Evolutionary conservation across 2,329 filamentous ascomycete genomes (phyloP), one percentile per base, ranked within the genome.

Genomic region (Fusarium incarnatum): DNA sequence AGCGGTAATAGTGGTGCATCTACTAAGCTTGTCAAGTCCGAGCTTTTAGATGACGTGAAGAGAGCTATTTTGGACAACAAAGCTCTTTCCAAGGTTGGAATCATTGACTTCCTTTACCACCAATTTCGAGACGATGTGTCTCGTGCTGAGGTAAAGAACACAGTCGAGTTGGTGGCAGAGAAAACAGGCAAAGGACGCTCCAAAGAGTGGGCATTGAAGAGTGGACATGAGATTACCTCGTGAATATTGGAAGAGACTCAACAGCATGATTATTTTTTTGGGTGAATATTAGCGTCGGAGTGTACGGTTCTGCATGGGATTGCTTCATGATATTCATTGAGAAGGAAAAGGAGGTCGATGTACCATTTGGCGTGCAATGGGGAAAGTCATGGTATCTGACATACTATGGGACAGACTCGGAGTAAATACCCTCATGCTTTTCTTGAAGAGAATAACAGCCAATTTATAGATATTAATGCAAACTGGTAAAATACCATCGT

Each of bases 11-110:
- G 64, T 7, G 73, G 69, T 18, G 56, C 66, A 5, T 68, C 64
- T 16, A 22, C 41, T 4, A 81, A 79, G 56, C 61, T 81, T 15
- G 79, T 81, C 47, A 80, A 81, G 64, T 68, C 77, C 7, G 81
- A 83, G 64, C 73, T 83, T 20, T 65, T 83, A 63, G 77, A 81
- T 56, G 80, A 81, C 30, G 75, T 83, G 54, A 83, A 83, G 71
- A 76, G 78, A 59, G 78, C 80, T 11, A 82, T 84, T 32, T 72
- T 83, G 22, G 75, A 79, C 41, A 81, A 83, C 68, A 79, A 79
- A 48, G 75, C 77, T 11, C 68, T 83, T 12, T 81, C 80, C 50
- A 83, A 83, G 52, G 75, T 79, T 25, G 81, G 81, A 61, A 82
- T 83, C 30, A 71, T 82, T 23, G 81, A 83, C 64, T 76, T 80